Percentiles rank a stretch among this genome's conserved stretches.
phyloP scores from a whole-genome alignment of 495 filamentous ascomycete species.

The Podospora conica region DNA sequence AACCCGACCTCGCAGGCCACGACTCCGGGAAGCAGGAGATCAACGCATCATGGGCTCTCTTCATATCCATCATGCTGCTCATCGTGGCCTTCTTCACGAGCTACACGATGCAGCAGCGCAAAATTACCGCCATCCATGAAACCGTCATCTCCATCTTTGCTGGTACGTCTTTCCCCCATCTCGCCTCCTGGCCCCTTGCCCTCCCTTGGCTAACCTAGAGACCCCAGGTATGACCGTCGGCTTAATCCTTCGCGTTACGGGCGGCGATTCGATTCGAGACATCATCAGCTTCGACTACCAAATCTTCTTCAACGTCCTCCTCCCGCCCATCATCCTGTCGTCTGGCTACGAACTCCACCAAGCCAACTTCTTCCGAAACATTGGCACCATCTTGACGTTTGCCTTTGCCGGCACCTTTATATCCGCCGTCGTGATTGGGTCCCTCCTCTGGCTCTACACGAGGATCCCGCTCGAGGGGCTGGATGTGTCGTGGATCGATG shows the following conservation, averaged over 20 bases:
- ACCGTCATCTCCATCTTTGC: conserved; percentile 98
- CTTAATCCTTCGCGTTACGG: conserved; percentile 73
- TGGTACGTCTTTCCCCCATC: conserved; percentile 47
- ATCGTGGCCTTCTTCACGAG: conserved; percentile 93
- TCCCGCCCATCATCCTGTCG: conserved; percentile 94
- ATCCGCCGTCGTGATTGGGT: conserved; percentile 84
- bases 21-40: conserved; percentile 71
- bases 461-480: conserved; percentile 78
- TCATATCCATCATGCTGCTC: conserved; percentile 88
- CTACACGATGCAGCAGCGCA: conserved; percentile 90
- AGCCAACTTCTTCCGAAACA: conserved; percentile 97
- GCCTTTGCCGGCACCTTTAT: conserved; percentile 97
- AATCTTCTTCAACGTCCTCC: conserved; percentile 97
- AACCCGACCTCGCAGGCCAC: conserved; percentile 29
- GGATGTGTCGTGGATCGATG: conserved; percentile 83
- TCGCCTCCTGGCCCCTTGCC: neutral
- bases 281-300: conserved; percentile 95
- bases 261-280: conserved; percentile 73
- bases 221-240: conserved; percentile 89
- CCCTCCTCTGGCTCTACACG: conserved; percentile 84
- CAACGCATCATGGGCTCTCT: conserved; percentile 90
- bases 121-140: conserved; percentile 95
- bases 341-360: conserved; percentile 97
- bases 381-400: conserved; percentile 96
- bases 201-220: neutral